phyloP scores from a whole-genome alignment of 495 filamentous ascomycete species.

The Penicillium malachiteum region DNA sequence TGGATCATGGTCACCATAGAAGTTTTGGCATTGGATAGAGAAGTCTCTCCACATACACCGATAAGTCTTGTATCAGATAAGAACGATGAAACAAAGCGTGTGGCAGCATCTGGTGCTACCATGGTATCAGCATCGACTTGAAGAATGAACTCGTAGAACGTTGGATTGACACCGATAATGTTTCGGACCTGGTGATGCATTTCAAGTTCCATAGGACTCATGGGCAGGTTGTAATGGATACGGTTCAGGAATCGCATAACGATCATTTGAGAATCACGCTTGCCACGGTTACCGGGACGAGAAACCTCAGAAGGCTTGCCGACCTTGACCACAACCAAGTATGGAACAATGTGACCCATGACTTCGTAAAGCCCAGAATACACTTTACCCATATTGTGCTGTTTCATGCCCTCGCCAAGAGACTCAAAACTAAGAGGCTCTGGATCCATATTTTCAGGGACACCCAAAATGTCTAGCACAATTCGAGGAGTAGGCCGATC shows the following conservation, averaged over 20 bases:
- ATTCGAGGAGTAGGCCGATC: conserved; percentile 94
- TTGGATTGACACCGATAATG: conserved; percentile 97
- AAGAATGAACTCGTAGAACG: conserved; percentile 95
- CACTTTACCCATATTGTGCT: conserved; percentile 99
- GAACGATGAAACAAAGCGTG: conserved; percentile 90
- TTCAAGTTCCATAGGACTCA: conserved; percentile 95
- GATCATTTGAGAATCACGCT: conserved; percentile 98
- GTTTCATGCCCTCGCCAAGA: conserved; percentile 91
- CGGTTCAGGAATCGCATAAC: conserved; percentile 98
- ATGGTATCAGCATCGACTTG: conserved; percentile 98
- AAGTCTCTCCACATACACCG: conserved; percentile 92
- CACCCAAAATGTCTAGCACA: conserved; percentile 94
- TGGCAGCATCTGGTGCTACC: conserved; percentile 86
- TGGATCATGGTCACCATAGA: conserved; percentile 98
- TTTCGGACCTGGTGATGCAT: conserved; percentile 99
- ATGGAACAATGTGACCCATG: conserved; percentile 96
- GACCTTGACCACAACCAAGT: conserved; percentile 94
- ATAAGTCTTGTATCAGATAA: conserved; percentile 87
- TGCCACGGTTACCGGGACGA: conserved; percentile 94
- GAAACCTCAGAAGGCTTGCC: conserved; percentile 97
- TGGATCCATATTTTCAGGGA: conserved; percentile 90
- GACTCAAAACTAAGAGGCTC: conserved; percentile 97
- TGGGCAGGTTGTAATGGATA: conserved; percentile 92
- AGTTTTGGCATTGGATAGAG: conserved; percentile 85
- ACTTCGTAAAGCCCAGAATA: conserved; percentile 98